Base-by-base conservation (phyloP, 176 grass and related monocot species). In the Areca catechu region DNA sequence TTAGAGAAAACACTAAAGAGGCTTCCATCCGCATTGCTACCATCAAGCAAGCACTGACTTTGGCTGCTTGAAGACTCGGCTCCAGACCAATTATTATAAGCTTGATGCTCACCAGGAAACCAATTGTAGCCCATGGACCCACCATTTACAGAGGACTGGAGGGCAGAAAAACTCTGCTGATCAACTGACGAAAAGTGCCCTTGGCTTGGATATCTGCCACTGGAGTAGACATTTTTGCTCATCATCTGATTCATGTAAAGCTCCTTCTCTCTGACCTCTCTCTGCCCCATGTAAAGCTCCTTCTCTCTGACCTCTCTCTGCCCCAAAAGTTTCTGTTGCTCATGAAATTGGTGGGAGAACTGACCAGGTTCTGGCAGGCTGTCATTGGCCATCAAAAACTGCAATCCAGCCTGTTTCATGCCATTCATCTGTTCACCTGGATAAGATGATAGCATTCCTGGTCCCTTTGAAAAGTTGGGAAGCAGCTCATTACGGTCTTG, bases 1-100 rank as follows among this genome's bases (percentile, higher is more conserved):
- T 64, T 86, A 58, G 68, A 76, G 37, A 80, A 59, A 57, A 75
- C 68, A 29, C 64, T 74, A 20, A 77, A 77, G 48, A 86, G 74
- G 57, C 77, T 74, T 50, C 83, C 83, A 66, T 80, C 59, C 16
- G 69, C 43, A 67, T 37, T 77, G 27, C 67, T 53, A 56, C 70
- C 71, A 34, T 54, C 74, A 20, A 55, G 71, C 29, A 85, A 57
- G 48, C 67, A 34, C 22, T 76, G 76, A 16, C 47, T 54, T 29
- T 58, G 43, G 53, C 67, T 57, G 48, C 69, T 61, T 47, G n/a
- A 49, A 3, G 55, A 68, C 16, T 79, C 76, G 57, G 80, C 60
- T 12, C 53, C 77, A 14, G 68, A 55, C 59, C 71, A 57, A 70
- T 59, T 80, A 74, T 61, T 70, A 58, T 80, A 54, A 24, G 65